Evolutionary conservation across 1,139 yeast genomes (phyloP), one percentile per base, ranked within the genome.

Genomic region (Meyerozyma carpophila): DNA sequence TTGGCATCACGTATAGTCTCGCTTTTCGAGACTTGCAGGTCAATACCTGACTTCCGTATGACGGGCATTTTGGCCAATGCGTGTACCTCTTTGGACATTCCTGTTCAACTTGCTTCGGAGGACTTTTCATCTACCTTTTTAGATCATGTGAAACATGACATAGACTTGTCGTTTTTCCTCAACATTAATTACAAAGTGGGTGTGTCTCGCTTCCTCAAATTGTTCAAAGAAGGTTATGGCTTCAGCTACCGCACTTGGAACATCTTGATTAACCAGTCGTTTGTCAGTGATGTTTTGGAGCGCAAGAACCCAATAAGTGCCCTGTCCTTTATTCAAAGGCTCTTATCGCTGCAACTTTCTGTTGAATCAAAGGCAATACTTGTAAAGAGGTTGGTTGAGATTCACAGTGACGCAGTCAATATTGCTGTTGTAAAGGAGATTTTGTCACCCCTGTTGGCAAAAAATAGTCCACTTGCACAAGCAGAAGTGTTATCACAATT

Each of bases 191-290:
- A 61, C 43, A 48, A 60, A 0, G 46, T 50, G 3, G 77, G 77
- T 0, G 47, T 53, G 1, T 47, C 48, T 3, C 53, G 50, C 41
- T 72, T 72, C 45, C 36, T 65, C 5, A 57, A 60, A 4, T 46
- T 52, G 8, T 68, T 69, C 44, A 47, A 49, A 10, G 53, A 58
- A 16, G 74, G 73, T 1, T 57, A 55, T 40, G 58, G 55, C 8
- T 72, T 73, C 50, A 59, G 55, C 26, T 45, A 55, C 9, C 50
- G 47, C 1, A 72, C 77, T 1, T 68, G 75, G 69, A 50, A 50
- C 11, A 58, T 64, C n/a, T 43, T 72, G 3, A 51, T 68, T 14
- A 68, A 63, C 43, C 57, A 60, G 32, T 56, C 59, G 11, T 70
- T 70, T 47, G 52, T 63, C 8, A 37, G 52, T 31, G 59, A 57